Base-by-base conservation (phyloP, 1,284 basidiomycete genomes). In the Salmacisia buchloeana region DNA sequence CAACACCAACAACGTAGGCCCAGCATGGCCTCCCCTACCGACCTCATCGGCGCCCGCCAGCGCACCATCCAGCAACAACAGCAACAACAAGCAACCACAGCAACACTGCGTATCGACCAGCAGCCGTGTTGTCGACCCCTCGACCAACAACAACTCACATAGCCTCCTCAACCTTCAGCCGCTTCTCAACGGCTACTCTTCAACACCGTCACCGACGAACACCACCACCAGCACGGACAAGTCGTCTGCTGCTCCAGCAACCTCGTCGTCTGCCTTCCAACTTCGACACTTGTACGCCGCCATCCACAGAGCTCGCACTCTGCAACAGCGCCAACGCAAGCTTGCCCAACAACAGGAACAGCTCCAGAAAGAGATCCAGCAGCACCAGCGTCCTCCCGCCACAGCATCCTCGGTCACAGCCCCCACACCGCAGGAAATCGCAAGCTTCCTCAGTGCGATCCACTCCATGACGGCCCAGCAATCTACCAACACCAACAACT, bases 391-490 rank as follows among this genome's bases (percentile, higher is more conserved):
- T 15, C 46, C 49, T 33, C 2, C 31, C 31, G 10, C 49, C 31
- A 31, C 49, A 54, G 27, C 49, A 54, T 15, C 27, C 23, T 2
- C 49, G 18, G 33, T 36, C 34, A 12, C 60, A 29, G 35, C 21
- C 12, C 59, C 45, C 9, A 41, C 60, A n/a, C 36, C 21, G 27
- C 60, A 45, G 18, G 25, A 41, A 61, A n/a, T 46, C 5, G 29
- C 25, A 31, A 33, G 43, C 13, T 61, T 61, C 60, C 34, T 54
- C 23, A n/a, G 39, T 43, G 29, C 35, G 0, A 46, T 56, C 46
- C 31, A 41, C 15, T 31, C 60, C 25, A 49, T 39, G 45, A 45
- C 43, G 36, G 54, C 54, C 21, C 60, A 61, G 15, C 45, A 52
- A n/a, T 36, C 36, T 21, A 54, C 41, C 25, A 9, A 46, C 27